Evolutionary conservation across 1,139 yeast genomes (phyloP).

Genomic region (Debaryomycetaceae sp.): DNA sequence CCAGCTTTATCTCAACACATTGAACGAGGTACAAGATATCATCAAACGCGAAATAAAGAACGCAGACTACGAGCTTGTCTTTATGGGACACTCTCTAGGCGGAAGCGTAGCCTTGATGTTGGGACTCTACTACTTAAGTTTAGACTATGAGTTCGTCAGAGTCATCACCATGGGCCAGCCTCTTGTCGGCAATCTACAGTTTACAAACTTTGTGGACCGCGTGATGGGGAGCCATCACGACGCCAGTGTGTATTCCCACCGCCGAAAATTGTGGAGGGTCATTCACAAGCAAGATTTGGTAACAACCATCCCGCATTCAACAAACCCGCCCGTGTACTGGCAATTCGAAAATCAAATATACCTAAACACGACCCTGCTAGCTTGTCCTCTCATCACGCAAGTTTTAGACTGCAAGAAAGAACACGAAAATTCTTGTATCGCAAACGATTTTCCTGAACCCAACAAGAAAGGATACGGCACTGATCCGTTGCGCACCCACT

Average conservation of each 20-base stretch:
- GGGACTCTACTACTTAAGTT: slow-evolving; percentile 26
- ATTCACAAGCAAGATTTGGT: slow-evolving; percentile 38
- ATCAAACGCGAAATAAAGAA: slow-evolving; percentile 15
- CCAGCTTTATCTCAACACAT: slow-evolving; percentile 20
- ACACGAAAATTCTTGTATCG: slow-evolving; percentile 27
- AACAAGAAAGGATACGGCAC: slow-evolving; percentile 1
- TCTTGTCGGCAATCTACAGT: slow-evolving; percentile 31
- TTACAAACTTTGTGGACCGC: slow-evolving; percentile 28
- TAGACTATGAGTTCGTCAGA: slow-evolving; percentile 21
- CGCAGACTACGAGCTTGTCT: slow-evolving; percentile 22
- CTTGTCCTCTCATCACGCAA: slow-evolving; percentile 15
- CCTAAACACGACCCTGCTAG: slow-evolving; percentile 16
- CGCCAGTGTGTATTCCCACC: slow-evolving; percentile 11
- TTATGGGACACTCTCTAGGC: slow-evolving; percentile 44
- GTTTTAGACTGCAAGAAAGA: slow-evolving; percentile 24
- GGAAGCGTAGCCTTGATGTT: slow-evolving; percentile 36
- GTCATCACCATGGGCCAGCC: slow-evolving; percentile 45
- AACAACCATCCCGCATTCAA: slow-evolving; percentile 29
- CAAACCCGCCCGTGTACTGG: slow-evolving; percentile 12
- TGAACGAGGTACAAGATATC: slow-evolving; percentile 15
- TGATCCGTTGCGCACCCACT: slow-evolving; percentile 19
- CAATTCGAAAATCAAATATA: slow-evolving; percentile 39
- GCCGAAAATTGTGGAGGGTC: slow-evolving; percentile 27
- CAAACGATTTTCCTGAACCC: slow-evolving; percentile 17
- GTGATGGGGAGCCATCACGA: slow-evolving; percentile 19